Evolutionary conservation across 176 grass and related monocot genomes (phyloP), one percentile per base, ranked within the genome.

Genomic region (Juncus inflexus): DNA sequence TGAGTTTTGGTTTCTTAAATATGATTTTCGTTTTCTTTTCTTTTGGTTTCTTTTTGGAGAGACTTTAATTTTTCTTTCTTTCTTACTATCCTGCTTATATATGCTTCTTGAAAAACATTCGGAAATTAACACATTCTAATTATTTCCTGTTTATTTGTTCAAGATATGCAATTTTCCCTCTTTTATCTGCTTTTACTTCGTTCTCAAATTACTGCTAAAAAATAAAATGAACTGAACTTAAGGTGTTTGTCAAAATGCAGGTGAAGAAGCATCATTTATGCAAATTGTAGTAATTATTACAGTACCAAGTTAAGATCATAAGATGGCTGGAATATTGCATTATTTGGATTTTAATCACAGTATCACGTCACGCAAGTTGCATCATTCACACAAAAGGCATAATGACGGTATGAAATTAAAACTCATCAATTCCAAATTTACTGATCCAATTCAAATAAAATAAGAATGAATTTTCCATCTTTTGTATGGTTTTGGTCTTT

Each of bases 341-440:
- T 90, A 94, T 61, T 63, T 94, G 39, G 89, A 99, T 77, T 99
- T 94, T 61, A 78, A 81, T 54, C 85, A 90, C 35, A 69, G 80
- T 15, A 84, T 64, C 65, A 73, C 83, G 69, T 78, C 88, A 55
- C 71, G 81, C 62, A 99, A 94, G 49, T 90, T 84, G 78, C 57
- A 61, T 11, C 40, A 55, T 38, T 37, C 62, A 15, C 73, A 76
- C 57, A 86, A 68, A 80, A 80, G 69, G 60, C 80, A 82, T 35
- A 80, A 83, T 12, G 72, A 94, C 40, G 83, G 89, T 99, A 80
- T 40, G 64, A 11, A 56, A 14, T 62, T 59, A 49, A 16, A 47
- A 78, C 11, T 58, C 62, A 56, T 51, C 55, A 42, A 77, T 11
- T 36, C 6, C n/a, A 55, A 41, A 28, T 28, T 28, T 28, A 28